A percentile compares a stretch with the other conserved stretches of the same genome.
phyloP scores from a whole-genome alignment of 192 early-diverging fungal species.

The Diversispora epigaea region DNA sequence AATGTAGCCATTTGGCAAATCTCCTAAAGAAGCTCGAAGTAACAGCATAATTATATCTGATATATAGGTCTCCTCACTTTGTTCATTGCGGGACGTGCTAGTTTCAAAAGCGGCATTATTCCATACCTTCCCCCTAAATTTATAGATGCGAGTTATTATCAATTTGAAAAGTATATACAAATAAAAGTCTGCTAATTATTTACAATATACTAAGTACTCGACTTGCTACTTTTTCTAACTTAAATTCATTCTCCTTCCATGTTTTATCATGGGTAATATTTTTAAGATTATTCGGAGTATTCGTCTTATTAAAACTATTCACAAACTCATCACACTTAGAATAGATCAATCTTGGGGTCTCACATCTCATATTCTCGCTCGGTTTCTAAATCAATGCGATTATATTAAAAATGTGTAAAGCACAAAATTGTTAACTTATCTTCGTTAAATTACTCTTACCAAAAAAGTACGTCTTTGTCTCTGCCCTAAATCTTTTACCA shows the following conservation, averaged over 20 bases:
- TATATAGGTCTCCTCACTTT: constrained; percentile 11
- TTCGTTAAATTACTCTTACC: constrained; percentile 7
- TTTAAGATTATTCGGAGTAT: background rate
- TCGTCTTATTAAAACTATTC: background rate
- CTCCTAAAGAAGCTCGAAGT: constrained; percentile 2
- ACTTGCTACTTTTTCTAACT: no score
- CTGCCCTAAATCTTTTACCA: constrained; percentile 11
- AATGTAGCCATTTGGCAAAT: no score
- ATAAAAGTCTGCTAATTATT: constrained; percentile 2
- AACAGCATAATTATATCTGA: constrained; percentile 3
- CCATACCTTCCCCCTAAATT: background rate
- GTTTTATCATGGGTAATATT: constrained; percentile 5
- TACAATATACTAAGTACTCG: constrained; percentile 1
- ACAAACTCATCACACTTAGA: constrained; percentile 4
- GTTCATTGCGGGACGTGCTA: background rate
- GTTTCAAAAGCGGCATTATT: background rate
- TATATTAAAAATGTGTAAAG: background rate
- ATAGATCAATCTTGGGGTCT: background rate
- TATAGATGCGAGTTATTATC: background rate
- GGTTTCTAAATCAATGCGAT: background rate
- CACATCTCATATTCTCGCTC: background rate
- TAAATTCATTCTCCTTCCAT: no score
- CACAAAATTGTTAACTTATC: background rate
- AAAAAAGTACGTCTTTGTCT: constrained; percentile 19
- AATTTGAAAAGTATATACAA: background rate